Evolutionary conservation across 176 grass and related monocot genomes (phyloP), one percentile per base, ranked within the genome.

Genomic region (Zea luxurians): DNA sequence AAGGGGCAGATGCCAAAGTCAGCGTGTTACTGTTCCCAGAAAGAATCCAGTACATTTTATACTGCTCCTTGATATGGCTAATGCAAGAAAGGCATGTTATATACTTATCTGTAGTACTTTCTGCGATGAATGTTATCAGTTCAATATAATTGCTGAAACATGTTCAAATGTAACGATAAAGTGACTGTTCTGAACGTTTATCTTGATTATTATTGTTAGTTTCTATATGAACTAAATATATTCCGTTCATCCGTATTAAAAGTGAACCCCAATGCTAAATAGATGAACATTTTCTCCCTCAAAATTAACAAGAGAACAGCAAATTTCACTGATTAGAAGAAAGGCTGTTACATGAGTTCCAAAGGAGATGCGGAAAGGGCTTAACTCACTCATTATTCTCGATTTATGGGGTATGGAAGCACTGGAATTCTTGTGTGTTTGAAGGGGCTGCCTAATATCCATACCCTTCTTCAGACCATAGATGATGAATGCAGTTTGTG

Each of bases 201-300:
- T 76, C 16, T 61, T 41, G 5, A 61, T n/a, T 70, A 34, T 27
- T 69, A 3, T 8, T 27, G 41, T 12, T 12, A 40, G 4, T 75
- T 77, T 75, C 43, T 17, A 46, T 53, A 68, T 62, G 18, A 77
- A 43, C 16, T 36, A 58, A 52, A 66, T 16, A 52, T 17, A 36
- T 37, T 37, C 27, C 1, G 27, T 59, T 18, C 52, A 0, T 37
- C 57, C 13, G n/a, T 40, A 11, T 60, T n/a, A 3, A 47, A 71
- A 71, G 6, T 10, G 52, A 16, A 27, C 16, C 4, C 3, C 10
- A 44, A 36, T 46, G 27, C 13, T 9, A 42, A 78, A 78, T 54
- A 36, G 11, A 36, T 36, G 8, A 9, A 49, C 1, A 4, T 7
- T 35, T 70, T 36, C 9, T 4, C 5, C 10, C 0, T 1, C 2